Conservation (phyloP, 345 rosid genomes). For the Populus nigra region DNA sequence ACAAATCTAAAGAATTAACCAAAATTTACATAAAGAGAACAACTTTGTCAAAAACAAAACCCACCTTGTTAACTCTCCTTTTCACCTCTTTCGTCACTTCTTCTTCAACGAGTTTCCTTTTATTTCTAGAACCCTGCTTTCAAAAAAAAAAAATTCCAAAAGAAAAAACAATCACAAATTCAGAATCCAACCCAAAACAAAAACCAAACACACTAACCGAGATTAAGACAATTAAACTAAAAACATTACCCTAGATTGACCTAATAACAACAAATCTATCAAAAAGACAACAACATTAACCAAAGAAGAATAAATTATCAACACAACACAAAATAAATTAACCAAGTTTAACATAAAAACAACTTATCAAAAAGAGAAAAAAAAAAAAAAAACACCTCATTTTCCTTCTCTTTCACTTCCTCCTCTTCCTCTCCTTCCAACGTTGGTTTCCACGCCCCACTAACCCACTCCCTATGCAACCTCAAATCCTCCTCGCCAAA, state of each 20-base stretch:
- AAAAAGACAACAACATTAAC: neutral
- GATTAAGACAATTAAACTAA: neutral
- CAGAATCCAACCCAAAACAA: neutral
- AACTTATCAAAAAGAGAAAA: neutral
- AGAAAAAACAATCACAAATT: neutral
- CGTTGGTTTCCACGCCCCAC: constrained; percentile 66
- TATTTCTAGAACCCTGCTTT: neutral
- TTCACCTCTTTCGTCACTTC: neutral
- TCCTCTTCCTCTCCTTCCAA: constrained; percentile 26
- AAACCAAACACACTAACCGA: neutral
- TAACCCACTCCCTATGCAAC: constrained; percentile 67
- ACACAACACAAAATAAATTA: neutral
- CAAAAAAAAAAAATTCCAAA: no score
- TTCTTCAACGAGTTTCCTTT: neutral
- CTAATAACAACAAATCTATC: neutral
- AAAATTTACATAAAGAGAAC: neutral
- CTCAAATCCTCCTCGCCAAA: constrained; percentile 49
- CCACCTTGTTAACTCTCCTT: neutral
- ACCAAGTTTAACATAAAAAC: neutral
- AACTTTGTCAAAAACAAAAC: neutral
- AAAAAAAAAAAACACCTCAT: constrained; percentile 11
- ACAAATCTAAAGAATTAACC: neutral
- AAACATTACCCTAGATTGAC: neutral
- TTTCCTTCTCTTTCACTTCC: constrained; percentile 13
- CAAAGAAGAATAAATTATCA: neutral